phyloP scores from a whole-genome alignment of 306 rosid genomes.

The Calophaca sinica region DNA sequence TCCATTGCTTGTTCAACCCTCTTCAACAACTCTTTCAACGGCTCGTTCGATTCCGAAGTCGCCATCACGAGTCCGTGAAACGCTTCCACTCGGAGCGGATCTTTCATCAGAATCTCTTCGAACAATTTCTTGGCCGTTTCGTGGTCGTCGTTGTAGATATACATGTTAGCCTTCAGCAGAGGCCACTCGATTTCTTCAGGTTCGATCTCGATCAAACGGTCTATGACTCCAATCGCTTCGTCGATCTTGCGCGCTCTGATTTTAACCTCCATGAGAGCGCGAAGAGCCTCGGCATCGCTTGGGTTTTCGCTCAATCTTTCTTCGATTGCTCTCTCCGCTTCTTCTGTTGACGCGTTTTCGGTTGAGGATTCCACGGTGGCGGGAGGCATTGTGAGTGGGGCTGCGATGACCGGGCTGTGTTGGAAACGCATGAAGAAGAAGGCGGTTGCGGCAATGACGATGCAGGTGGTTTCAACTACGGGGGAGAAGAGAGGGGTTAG shows the following conservation, averaged over 20 bases:
- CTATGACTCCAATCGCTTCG: conserved; percentile 67
- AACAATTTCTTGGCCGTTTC: conserved; percentile 60
- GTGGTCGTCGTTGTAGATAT: conserved; percentile 57
- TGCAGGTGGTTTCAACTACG: conserved; percentile 60
- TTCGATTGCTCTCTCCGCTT: conserved; percentile 55
- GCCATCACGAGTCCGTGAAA: conserved; percentile 92
- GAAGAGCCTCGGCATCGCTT: conserved; percentile 66
- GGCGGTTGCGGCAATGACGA: conserved; percentile 71
- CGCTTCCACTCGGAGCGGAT: conserved; percentile 82
- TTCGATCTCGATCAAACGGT: conserved; percentile 74
- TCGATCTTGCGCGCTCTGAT: conserved; percentile 61
- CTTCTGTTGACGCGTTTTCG: conserved; percentile 36
- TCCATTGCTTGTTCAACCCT: conserved; percentile 68
- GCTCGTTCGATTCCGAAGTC: conserved; percentile 53
- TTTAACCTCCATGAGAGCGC: conserved; percentile 73
- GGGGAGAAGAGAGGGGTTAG: conserved; percentile 56
- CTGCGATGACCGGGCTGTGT: conserved; percentile 65
- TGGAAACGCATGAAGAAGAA: conserved; percentile 74
- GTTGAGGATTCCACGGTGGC: conserved; percentile 49
- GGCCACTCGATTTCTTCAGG: conserved; percentile 86
- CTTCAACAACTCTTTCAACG: conserved; percentile 51
- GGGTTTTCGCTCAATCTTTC: conserved; percentile 56
- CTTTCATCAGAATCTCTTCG: conserved; percentile 69
- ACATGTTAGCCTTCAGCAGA: conserved; percentile 77
- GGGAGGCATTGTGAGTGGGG: conserved; percentile 51